Evolutionary conservation across 805 yeast species (phyloP), one percentile per base, ranked within the genome.

Genomic region (Candida sanyiensis): DNA sequence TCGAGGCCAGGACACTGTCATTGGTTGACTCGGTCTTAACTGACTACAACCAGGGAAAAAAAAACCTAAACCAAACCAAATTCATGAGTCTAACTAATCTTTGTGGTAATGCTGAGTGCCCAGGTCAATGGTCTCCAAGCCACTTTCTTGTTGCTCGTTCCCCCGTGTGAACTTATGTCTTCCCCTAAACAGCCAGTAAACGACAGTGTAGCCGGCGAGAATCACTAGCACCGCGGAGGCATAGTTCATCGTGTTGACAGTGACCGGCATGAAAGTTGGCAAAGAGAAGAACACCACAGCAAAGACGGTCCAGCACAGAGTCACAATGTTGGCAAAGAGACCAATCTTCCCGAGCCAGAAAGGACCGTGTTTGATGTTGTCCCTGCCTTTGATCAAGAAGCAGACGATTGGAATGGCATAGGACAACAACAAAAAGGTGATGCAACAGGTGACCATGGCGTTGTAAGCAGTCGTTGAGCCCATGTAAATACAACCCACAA

Each of bases 401-500:
- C 72, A 75, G 5, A 60, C 49, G n/a, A 69, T 62, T 11, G 84
- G 84, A 23, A 80, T 67, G 9, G 69, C 52, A 52, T 80, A 80
- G 4, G 82, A 73, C 24, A 78, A 49, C 35, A 75, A 61, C 38
- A 79, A 58, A 50, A 80, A 75, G 4, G 72, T 67, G 44, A 77
- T 71, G 53, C 81, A 72, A 7, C 78, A 80, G 23, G 72, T 67
- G 18, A 75, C 73, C 61, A 80, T 66, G n/a, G 84, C 73, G 49
- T 75, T 75, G 56, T 74, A 79, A 6, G 86, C 85, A 1, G 83
- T 73, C 12, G 73, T 64, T 3, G 84, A 77, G 6, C 77, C 84
- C 62, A 80, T 58, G 50, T 75, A 78, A 35, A 79, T 67, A 57
- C 78, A 71, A 7, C 82, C 80, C 44, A 76, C 61, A 18, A 75